These are phyloP conservation scores for Bjerkandera adusta DNA, from an alignment of 1,284 basidiomycete species.

Conservation along the genomic window DNA sequence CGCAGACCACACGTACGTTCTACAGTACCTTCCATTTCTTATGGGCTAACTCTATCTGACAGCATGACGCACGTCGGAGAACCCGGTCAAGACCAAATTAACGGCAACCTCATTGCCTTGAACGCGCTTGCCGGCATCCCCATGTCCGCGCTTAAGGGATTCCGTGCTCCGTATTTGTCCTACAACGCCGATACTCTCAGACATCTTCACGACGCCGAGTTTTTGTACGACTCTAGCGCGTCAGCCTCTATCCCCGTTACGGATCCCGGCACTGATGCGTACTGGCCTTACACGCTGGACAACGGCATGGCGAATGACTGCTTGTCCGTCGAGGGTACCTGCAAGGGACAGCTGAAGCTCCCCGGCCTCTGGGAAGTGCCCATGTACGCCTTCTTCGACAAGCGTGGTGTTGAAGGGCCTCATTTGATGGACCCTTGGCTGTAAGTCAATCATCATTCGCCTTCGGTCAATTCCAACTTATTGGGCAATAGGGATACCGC, in stretches of 20 bases:
- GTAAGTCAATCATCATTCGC: slow-evolving; percentile 37
- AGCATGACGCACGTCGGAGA: slow-evolving; percentile 82
- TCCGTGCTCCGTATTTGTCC: slow-evolving; percentile 79
- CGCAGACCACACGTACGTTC: slow-evolving; percentile 76
- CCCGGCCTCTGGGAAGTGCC: slow-evolving; percentile 83
- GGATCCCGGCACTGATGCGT: slow-evolving; percentile 69
- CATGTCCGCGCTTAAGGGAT: slow-evolving; percentile 64
- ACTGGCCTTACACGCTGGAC: slow-evolving; percentile 74
- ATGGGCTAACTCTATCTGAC: slow-evolving; percentile 9
- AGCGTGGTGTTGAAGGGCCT: slow-evolving; percentile 49
- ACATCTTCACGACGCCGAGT: slow-evolving; percentile 53
- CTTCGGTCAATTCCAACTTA: not conserved
- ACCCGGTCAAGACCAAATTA: slow-evolving; percentile 63
- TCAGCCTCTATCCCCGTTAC: slow-evolving; percentile 69
- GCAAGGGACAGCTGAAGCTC: slow-evolving; percentile 70
- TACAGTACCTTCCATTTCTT: slow-evolving; percentile 4
- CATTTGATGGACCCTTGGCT: slow-evolving; percentile 87
- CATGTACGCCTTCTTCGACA: slow-evolving; percentile 77
- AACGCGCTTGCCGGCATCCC: slow-evolving; percentile 83
- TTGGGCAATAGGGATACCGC: slow-evolving; percentile 43
- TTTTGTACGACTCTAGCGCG: slow-evolving; percentile 74
- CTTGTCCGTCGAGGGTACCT: slow-evolving; percentile 50
- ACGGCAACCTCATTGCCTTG: slow-evolving; percentile 78
- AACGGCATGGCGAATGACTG: slow-evolving; percentile 82
- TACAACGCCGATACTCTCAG: slow-evolving; percentile 65